phyloP scores from a whole-genome alignment of 1,284 basidiomycete genomes.

The Puccinia triticina region DNA sequence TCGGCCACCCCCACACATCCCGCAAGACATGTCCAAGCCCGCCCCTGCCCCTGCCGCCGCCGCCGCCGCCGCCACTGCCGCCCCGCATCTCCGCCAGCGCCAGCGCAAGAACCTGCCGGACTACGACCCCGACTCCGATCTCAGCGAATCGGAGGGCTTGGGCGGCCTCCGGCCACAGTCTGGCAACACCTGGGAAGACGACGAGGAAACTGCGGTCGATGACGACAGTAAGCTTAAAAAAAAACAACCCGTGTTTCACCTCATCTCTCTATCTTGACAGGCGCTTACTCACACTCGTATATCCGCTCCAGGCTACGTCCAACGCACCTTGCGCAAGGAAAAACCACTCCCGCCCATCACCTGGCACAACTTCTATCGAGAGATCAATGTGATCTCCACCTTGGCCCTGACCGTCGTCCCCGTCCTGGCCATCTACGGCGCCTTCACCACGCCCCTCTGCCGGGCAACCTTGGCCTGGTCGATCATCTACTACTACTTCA shows the following conservation, averaged over 20 bases:
- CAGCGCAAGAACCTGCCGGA: slow-evolving; percentile 45
- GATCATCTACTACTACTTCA: slow-evolving; percentile 70
- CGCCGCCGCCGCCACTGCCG: not conserved
- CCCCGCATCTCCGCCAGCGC: slow-evolving; percentile 29
- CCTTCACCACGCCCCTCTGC: slow-evolving; percentile 67
- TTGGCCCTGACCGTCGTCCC: slow-evolving; percentile 75
- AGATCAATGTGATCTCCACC: slow-evolving; percentile 78
- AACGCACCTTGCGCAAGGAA: slow-evolving; percentile 75
- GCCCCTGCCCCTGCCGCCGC: not conserved
- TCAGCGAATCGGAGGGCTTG: slow-evolving; percentile 52
- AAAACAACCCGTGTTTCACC: slow-evolving; percentile 65
- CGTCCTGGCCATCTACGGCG: slow-evolving; percentile 71
- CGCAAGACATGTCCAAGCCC: not conserved
- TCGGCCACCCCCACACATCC: not conserved
- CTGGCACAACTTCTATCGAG: slow-evolving; percentile 69
- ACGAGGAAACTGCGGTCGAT: slow-evolving; percentile 55
- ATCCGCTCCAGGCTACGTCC: slow-evolving; percentile 71
- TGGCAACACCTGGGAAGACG: slow-evolving; percentile 53
- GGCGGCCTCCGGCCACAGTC: slow-evolving; percentile 49
- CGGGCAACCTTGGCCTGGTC: slow-evolving; percentile 70
- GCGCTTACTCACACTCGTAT: no score
- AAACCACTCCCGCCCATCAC: slow-evolving; percentile 65
- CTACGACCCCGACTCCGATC: slow-evolving; percentile 48
- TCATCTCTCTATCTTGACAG: slow-evolving; percentile 59
- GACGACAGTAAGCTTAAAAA: slow-evolving; percentile 65